Evolutionary conservation across 768 basidiomycete species (phyloP).

Genomic region (Plicaturopsis crispa): DNA sequence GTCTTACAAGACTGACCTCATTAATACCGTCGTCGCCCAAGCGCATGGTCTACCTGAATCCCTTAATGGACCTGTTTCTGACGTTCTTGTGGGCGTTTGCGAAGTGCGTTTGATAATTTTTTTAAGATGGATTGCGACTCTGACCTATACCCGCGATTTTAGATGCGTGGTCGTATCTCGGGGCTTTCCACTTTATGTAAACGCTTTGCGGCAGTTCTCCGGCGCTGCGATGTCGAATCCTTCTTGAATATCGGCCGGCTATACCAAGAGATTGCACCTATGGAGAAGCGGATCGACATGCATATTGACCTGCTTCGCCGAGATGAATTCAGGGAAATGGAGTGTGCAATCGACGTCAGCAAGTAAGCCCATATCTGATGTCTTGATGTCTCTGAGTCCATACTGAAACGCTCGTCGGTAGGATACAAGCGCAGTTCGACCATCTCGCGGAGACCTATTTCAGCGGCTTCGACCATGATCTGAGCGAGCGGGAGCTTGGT

Average conservation of each 20-base stretch:
- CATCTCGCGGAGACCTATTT: conserved; percentile 89
- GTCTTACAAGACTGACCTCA: conserved; percentile 78
- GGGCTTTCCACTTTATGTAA: conserved; percentile 79
- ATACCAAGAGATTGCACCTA: conserved; percentile 74
- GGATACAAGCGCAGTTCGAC: conserved; percentile 89
- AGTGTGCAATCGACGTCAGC: conserved; percentile 84
- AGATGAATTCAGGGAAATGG: conserved; percentile 90
- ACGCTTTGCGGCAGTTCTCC: conserved; percentile 81
- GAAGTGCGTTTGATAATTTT: conserved; percentile 46
- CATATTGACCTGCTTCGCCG: conserved; percentile 78
- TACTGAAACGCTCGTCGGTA: conserved; percentile 19
- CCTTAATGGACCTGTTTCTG: conserved; percentile 75
- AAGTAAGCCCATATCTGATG: conserved; percentile 46
- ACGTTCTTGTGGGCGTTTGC: conserved; percentile 87
- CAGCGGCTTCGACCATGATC: conserved; percentile 71
- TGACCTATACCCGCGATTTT: conserved; percentile 2
- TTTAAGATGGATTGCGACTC: not conserved
- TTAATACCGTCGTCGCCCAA: conserved; percentile 77
- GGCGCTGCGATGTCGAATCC: conserved; percentile 72
- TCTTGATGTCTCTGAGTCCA: too few species aligned
- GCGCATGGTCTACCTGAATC: conserved; percentile 81
- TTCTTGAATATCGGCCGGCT: conserved; percentile 84
- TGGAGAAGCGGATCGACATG: conserved; percentile 90
- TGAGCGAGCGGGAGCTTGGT: conserved; percentile 85
- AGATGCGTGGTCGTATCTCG: conserved; percentile 83